These are phyloP conservation scores for Penicillium verrucosum DNA, from an alignment of 2,329 filamentous ascomycete species.

Conservation along the genomic window DNA sequence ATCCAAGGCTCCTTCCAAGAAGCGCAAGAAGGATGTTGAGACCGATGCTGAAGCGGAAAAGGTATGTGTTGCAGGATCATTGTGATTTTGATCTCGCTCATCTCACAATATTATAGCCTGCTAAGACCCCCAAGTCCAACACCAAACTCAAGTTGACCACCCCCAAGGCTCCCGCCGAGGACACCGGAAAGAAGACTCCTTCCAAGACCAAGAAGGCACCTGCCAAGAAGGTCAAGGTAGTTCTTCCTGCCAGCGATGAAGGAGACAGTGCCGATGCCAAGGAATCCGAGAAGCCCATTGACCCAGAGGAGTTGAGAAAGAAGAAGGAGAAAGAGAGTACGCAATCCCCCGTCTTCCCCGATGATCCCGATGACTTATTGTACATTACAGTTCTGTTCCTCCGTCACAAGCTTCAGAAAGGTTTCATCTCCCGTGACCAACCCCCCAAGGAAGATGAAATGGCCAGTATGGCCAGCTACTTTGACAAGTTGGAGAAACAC, in stretches of 20 bases:
- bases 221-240: slow-evolving; percentile 45
- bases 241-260: slow-evolving; percentile 52
- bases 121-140: slow-evolving; percentile 63
- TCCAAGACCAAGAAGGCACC: slow-evolving; percentile 57
- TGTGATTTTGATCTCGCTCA: slow-evolving; percentile 4
- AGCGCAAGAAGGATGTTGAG: slow-evolving; percentile 72
- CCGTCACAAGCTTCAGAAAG: slow-evolving; percentile 91
- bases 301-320: slow-evolving; percentile 53
- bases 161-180: slow-evolving; percentile 57
- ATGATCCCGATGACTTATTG: neutral
- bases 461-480: slow-evolving; percentile 44
- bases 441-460: slow-evolving; percentile 73
- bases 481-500: slow-evolving; percentile 73
- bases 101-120: slow-evolving; percentile 45
- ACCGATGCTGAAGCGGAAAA: slow-evolving; percentile 69
- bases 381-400: slow-evolving; percentile 71
- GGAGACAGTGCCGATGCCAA: slow-evolving; percentile 56
- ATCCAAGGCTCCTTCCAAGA: slow-evolving; percentile 59
- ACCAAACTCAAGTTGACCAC: slow-evolving; percentile 53
- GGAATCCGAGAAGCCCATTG: slow-evolving; percentile 52
- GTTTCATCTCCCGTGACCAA: slow-evolving; percentile 79
- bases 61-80: slow-evolving; percentile 43
- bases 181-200: slow-evolving; percentile 46
- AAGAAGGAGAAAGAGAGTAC: slow-evolving; percentile 59
- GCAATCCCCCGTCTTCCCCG: slow-evolving; percentile 10